phyloP scores from a whole-genome alignment of 352 stramenopile genomes.

The Globisporangium middletonii region DNA sequence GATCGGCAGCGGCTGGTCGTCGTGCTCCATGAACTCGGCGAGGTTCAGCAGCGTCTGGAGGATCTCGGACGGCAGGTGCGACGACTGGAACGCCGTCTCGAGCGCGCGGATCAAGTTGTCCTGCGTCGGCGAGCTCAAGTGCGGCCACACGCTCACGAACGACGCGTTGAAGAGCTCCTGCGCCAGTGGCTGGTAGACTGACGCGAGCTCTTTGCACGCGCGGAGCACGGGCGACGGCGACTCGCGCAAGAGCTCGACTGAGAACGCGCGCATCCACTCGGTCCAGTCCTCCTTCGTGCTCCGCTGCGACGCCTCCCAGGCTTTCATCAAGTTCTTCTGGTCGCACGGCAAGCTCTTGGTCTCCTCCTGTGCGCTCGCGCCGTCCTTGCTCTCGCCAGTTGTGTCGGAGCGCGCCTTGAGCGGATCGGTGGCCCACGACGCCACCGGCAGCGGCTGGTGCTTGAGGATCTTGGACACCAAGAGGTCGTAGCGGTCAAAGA shows the following conservation, averaged over 20 bases:
- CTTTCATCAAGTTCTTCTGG: conserved; percentile 80
- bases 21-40: conserved; percentile 99
- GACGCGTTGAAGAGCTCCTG: conserved; percentile 98
- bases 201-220: conserved; percentile 93
- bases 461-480: conserved; percentile 87
- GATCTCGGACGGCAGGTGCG: conserved; percentile 95
- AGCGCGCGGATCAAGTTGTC: conserved; percentile 93
- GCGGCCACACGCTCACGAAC: conserved; percentile 98
- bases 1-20: conserved; percentile 96
- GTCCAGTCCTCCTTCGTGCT: conserved; percentile 95
- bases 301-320: conserved; percentile 80
- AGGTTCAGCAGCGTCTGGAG: conserved; percentile 97
- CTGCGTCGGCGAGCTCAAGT: conserved; percentile 88
- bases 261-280: conserved; percentile 98
- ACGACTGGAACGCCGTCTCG: conserved; percentile 92
- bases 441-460: conserved; percentile 76
- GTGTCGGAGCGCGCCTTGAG: conserved; percentile 40
- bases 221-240: conserved; percentile 94
- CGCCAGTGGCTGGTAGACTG: conserved; percentile 97
- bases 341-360: conserved; percentile 75
- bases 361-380: conserved; percentile 41
- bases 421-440: conserved; percentile 75
- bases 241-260: conserved; percentile 96
- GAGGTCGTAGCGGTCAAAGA: conserved; percentile 85
- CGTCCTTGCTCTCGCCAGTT: conserved; percentile 27